Evolutionary conservation across 2,329 filamentous ascomycete species (phyloP).

Genomic region (Fusarium miscanthi): DNA sequence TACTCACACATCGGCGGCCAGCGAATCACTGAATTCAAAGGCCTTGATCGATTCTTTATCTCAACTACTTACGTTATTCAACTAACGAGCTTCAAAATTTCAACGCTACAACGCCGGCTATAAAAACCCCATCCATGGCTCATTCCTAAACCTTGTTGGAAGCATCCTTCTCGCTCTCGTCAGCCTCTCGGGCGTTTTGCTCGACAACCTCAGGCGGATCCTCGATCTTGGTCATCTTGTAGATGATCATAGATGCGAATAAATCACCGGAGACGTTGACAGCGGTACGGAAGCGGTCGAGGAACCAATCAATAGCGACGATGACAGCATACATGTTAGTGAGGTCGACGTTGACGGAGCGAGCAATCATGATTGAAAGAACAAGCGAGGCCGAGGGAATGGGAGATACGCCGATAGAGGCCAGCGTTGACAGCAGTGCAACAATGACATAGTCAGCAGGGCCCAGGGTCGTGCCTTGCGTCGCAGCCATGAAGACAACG

Average conservation of each 20-base stretch:
- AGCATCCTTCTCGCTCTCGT: slow-evolving; percentile 18
- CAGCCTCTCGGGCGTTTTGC: slow-evolving; percentile 23
- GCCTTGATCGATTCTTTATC: not conserved
- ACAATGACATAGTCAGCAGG: slow-evolving; percentile 61
- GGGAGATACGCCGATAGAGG: slow-evolving; percentile 65
- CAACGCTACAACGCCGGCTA: slow-evolving; percentile 21
- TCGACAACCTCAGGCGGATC: slow-evolving; percentile 37
- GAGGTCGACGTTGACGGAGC: slow-evolving; percentile 56
- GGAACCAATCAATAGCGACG: slow-evolving; percentile 65
- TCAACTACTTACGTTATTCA: not conserved
- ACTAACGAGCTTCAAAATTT: not conserved
- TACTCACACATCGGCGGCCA: not conserved
- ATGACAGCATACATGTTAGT: slow-evolving; percentile 64
- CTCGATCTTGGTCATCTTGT: slow-evolving; percentile 43
- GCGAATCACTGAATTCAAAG: not conserved
- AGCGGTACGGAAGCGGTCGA: slow-evolving; percentile 66
- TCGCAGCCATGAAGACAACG: slow-evolving; percentile 63
- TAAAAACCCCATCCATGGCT: not conserved
- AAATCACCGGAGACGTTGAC: slow-evolving; percentile 64
- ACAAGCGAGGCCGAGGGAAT: slow-evolving; percentile 65
- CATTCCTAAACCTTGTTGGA: slow-evolving; percentile 36
- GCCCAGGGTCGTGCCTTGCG: slow-evolving; percentile 58
- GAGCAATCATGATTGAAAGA: slow-evolving; percentile 63
- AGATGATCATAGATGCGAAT: slow-evolving; percentile 47
- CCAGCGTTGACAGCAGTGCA: slow-evolving; percentile 60